phyloP scores from a whole-genome alignment of 371 early-diverging fungal genomes.

The Actinomucor elegans region DNA sequence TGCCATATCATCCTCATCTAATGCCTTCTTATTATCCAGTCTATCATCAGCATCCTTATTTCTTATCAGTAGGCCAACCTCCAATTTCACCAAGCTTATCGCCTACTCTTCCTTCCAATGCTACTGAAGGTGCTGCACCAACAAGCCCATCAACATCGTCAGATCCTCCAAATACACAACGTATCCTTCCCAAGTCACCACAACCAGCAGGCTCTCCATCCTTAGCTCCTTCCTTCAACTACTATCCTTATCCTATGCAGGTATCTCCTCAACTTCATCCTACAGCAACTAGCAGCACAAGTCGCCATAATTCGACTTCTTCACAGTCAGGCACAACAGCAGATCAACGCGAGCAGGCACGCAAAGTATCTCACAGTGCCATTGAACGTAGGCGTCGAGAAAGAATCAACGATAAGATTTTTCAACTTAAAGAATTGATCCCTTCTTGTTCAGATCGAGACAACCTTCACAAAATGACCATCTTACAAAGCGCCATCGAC shows the following conservation, averaged over 20 bases:
- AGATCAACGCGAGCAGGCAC: constrained; percentile 51
- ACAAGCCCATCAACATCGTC: not conserved
- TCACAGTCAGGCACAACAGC: constrained; percentile 24
- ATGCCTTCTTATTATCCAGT: constrained; percentile 19
- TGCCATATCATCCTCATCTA: constrained; percentile 13
- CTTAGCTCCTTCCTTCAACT: constrained; percentile 8
- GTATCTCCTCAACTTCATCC: constrained; percentile 22
- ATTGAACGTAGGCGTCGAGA: constrained; percentile 79
- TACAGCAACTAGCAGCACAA: not conserved
- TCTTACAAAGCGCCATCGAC: constrained; percentile 73
- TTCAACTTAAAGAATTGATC: constrained; percentile 47
- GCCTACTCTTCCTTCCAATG: constrained; percentile 4
- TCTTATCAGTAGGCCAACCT: constrained; percentile 12
- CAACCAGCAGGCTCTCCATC: not conserved
- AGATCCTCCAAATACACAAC: not conserved
- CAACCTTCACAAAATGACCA: constrained; percentile 69
- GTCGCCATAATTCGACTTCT: constrained; percentile 6
- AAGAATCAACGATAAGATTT: constrained; percentile 68
- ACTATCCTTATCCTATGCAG: constrained; percentile 20
- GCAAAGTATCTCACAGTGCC: constrained; percentile 74
- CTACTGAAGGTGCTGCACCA: not conserved
- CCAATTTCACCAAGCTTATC: constrained; percentile 23
- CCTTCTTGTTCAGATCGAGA: constrained; percentile 62
- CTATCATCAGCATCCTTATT: constrained; percentile 22
- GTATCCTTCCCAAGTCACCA: constrained; percentile 13